Base-by-base conservation (phyloP, 306 rosid genomes). In the Glycine soja region DNA sequence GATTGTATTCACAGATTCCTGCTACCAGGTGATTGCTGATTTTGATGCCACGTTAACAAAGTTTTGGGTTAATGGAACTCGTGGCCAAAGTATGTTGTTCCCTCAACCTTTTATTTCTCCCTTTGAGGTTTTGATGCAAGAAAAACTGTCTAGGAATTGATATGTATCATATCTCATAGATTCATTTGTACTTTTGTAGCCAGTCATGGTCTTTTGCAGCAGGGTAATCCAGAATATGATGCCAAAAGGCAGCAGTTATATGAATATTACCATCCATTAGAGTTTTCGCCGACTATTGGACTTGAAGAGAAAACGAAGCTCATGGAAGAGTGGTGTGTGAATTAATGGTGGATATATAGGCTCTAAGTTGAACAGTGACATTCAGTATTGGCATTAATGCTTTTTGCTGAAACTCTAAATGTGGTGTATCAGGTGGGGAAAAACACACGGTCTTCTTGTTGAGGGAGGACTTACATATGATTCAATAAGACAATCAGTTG, bases 301-400 rank as follows among this genome's bases (percentile, higher is more conserved):
- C 66, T 88, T 30, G 90, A 93, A 78, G 95, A 93, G 87, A 95
- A 95, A 80, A 88, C 94, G 4, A 90, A 89, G 88, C 97, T 91
- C 83, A 95, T 95, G 99, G 95, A 92, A 88, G 97, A 93, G 82
- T 95, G 99, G 97, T 93, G 82, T 61, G 85, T 86, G 42, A 73
- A 58, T 38, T 34, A 56, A 64, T 74, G 75, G 50, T 58, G n/a
- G n/a, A n/a, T n/a, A n/a, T n/a, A n/a, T n/a, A n/a, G n/a, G n/a
- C n/a, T n/a, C 70, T 63, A 48, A 62, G 50, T 30, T 62, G 63
- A 75, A 48, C 12, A 40, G 16, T 76, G 73, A 14, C 53, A 71
- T 73, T 61, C 61, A 16, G n/a, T 67, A 16, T 61, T 63, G 36
- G 42, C 12, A 36, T 80, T 71, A 34, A 14, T 70, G 50, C 68